phyloP scores from a whole-genome alignment of 1,284 basidiomycete genomes.

The Singerocomus inundabilis region DNA sequence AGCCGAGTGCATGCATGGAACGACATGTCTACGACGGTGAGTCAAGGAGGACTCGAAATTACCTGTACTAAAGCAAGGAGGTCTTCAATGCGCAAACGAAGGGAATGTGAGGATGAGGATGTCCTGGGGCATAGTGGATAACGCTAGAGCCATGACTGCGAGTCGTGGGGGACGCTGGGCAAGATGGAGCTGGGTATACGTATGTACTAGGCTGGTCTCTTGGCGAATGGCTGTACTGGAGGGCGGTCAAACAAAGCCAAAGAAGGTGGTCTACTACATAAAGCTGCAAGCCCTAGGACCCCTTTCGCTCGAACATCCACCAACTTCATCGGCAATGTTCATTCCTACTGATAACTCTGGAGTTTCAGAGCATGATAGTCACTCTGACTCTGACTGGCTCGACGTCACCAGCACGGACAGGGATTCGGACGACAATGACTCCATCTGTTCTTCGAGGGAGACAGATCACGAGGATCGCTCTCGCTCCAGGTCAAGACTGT shows the following conservation, averaged over 20 bases:
- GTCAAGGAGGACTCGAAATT: slow-evolving; percentile 7
- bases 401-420: slow-evolving; percentile 62
- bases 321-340: slow-evolving; percentile 28
- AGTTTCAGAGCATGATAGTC: slow-evolving; percentile 59
- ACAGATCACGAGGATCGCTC: slow-evolving; percentile 57
- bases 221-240: slow-evolving; percentile 10
- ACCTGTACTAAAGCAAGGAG: slow-evolving; percentile 52
- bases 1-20: slow-evolving; percentile 43
- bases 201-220: not conserved
- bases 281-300: slow-evolving; percentile 23
- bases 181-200: no score
- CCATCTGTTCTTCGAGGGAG: slow-evolving; percentile 50
- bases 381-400: slow-evolving; percentile 79
- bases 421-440: slow-evolving; percentile 68
- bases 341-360: slow-evolving; percentile 35
- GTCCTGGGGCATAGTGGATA: slow-evolving; percentile 41
- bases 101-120: slow-evolving; percentile 35
- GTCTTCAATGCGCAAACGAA: slow-evolving; percentile 38
- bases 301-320: slow-evolving; percentile 32
- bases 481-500: slow-evolving; percentile 58
- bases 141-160: slow-evolving; percentile 7
- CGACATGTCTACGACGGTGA: slow-evolving; percentile 46
- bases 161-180: not conserved
- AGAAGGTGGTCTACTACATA: slow-evolving; percentile 23
- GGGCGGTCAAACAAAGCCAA: slow-evolving; percentile 30